Evolutionary conservation across 2,329 filamentous ascomycete species (phyloP).

Genomic region (Acrocalymma vagum): DNA sequence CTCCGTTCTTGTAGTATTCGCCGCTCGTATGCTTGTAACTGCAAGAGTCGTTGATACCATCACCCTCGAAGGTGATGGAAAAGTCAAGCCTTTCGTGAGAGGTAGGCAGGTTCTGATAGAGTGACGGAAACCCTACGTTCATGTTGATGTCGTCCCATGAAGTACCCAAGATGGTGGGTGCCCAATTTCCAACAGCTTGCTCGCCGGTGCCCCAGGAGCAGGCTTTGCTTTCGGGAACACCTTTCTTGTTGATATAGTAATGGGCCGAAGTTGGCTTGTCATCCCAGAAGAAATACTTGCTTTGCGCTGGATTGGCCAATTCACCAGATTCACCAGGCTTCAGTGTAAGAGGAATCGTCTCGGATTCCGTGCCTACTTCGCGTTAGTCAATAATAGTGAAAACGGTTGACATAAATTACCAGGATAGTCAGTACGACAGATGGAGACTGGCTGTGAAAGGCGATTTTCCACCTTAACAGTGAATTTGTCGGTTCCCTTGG

Average conservation of each 20-base stretch:
- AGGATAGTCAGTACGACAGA: slow-evolving; percentile 97
- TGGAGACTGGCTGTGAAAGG: slow-evolving; percentile 69
- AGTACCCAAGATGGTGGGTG: slow-evolving; percentile 85
- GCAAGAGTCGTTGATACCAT: slow-evolving; percentile 58
- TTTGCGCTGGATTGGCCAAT: slow-evolving; percentile 79
- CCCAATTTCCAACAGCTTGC: slow-evolving; percentile 77
- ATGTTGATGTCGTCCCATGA: slow-evolving; percentile 63
- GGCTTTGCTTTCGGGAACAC: slow-evolving; percentile 69
- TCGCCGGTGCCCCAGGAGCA: slow-evolving; percentile 79
- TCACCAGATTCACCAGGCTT: slow-evolving; percentile 65
- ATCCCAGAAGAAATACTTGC: slow-evolving; percentile 80
- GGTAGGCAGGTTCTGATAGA: slow-evolving; percentile 86
- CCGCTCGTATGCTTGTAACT: slow-evolving; percentile 74
- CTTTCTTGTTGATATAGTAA: slow-evolving; percentile 94
- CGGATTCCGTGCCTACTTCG: slow-evolving; percentile 72
- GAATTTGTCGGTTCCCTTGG: slow-evolving; percentile 70
- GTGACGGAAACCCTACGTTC: slow-evolving; percentile 75
- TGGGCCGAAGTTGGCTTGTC: slow-evolving; percentile 82
- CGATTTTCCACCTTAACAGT: slow-evolving; percentile 78
- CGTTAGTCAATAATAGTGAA: slow-evolving; percentile 10
- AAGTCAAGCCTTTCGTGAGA: slow-evolving; percentile 74
- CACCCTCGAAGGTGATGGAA: slow-evolving; percentile 79
- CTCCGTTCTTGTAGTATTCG: slow-evolving; percentile 63
- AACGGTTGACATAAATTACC: slow-evolving; percentile 58
- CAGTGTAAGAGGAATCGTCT: slow-evolving; percentile 80